A percentile compares a stretch with the other conserved stretches of the same genome.
phyloP scores from a whole-genome alignment of 306 rosid genomes.

The Cicer bijugum region DNA sequence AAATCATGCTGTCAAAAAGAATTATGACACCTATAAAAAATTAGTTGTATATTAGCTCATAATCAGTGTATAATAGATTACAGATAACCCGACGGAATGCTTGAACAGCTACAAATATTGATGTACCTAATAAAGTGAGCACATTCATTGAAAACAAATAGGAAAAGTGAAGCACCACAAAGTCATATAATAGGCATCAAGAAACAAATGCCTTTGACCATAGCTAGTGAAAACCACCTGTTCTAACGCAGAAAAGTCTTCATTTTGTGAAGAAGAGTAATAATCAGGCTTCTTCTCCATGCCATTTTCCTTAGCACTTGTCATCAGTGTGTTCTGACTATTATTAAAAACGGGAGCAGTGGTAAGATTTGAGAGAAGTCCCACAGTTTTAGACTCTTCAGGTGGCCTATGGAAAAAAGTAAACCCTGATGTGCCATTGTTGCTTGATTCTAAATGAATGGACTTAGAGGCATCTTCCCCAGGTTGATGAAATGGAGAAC shows the following conservation, averaged over 20 bases:
- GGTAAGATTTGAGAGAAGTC: slow-evolving; percentile 49
- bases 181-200: slow-evolving; percentile 25
- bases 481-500: slow-evolving; percentile 56
- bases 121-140: slow-evolving; percentile 16
- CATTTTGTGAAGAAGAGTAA: slow-evolving; percentile 67
- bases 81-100: slow-evolving; percentile 20
- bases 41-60: not conserved
- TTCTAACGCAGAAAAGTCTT: slow-evolving; percentile 90
- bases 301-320: slow-evolving; percentile 56
- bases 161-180: slow-evolving; percentile 20
- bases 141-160: slow-evolving; percentile 28
- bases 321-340: slow-evolving; percentile 49
- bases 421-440: slow-evolving; percentile 50
- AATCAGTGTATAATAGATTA: slow-evolving; percentile 10
- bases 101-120: slow-evolving; percentile 4
- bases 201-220: slow-evolving; percentile 28
- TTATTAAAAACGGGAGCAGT: slow-evolving; percentile 49
- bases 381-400: slow-evolving; percentile 51
- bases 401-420: slow-evolving; percentile 54
- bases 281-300: slow-evolving; percentile 61
- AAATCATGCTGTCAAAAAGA: slow-evolving; percentile 5
- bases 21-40: not conserved
- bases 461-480: slow-evolving; percentile 53
- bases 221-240: slow-evolving; percentile 66
- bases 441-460: slow-evolving; percentile 52